These are phyloP conservation scores for Populus hybrid DNA, from an alignment of 441 rosid species.

Conservation along the genomic window DNA sequence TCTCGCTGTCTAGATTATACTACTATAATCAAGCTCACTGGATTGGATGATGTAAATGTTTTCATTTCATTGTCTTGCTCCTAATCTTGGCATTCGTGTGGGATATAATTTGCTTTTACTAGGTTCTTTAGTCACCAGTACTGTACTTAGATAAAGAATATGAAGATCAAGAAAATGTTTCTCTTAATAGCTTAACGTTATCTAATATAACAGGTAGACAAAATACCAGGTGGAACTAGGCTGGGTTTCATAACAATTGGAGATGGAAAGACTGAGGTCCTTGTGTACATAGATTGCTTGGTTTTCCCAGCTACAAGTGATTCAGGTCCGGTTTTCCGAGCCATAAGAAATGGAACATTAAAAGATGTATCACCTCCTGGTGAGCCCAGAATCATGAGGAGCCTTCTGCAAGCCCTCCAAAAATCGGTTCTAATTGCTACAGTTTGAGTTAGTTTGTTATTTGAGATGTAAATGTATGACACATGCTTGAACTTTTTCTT, in stretches of 20 bases:
- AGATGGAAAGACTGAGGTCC: slow-evolving; percentile 78
- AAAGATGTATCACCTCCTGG: slow-evolving; percentile 78
- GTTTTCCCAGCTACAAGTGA: slow-evolving; percentile 53
- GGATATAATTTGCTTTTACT: not conserved
- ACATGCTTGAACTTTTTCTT: not conserved
- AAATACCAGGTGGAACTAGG: slow-evolving; percentile 80
- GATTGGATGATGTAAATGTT: not conserved
- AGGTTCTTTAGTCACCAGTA: not conserved
- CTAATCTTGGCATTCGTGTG: not conserved
- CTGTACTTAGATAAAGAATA: not conserved
- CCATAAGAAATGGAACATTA: slow-evolving; percentile 63
- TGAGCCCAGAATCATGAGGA: slow-evolving; percentile 92
- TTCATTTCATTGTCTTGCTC: not conserved
- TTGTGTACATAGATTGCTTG: slow-evolving; percentile 80
- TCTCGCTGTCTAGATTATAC: not conserved
- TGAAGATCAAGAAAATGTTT: not conserved
- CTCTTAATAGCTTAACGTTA: not conserved
- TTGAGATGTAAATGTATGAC: slow-evolving; percentile 1
- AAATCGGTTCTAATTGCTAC: slow-evolving; percentile 67
- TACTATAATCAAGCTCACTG: not conserved
- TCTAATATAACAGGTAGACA: slow-evolving; percentile 56
- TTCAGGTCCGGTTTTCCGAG: slow-evolving; percentile 68
- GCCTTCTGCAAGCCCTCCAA: slow-evolving; percentile 70
- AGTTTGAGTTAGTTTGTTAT: slow-evolving; percentile 24
- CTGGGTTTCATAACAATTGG: slow-evolving; percentile 76